phyloP scores from a whole-genome alignment of 768 basidiomycete species.

The Phaeolepiota aurea region DNA sequence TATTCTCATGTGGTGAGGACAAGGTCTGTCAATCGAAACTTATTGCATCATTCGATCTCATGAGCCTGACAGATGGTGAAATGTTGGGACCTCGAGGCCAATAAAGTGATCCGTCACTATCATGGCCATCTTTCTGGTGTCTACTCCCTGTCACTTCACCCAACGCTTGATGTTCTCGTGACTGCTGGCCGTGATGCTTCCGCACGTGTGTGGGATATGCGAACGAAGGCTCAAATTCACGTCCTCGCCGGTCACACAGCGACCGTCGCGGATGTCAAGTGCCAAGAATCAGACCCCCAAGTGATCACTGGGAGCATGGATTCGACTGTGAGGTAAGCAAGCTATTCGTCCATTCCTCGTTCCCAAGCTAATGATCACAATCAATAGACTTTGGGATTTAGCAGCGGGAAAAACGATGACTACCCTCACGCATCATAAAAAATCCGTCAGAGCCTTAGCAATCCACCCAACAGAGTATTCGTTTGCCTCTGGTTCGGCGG shows the following conservation, averaged over 20 bases:
- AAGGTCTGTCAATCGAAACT: conserved; percentile 47
- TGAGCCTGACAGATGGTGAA: conserved; percentile 80
- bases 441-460: conserved; percentile 88
- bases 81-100: conserved; percentile 98
- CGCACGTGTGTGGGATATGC: conserved; percentile 99
- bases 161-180: conserved; percentile 91
- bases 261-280: conserved; percentile 93
- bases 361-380: neutral
- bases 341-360: conserved; percentile 3
- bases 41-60: conserved; percentile 1
- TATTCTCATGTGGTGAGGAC: conserved; percentile 97
- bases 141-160: conserved; percentile 88
- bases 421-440: conserved; percentile 99
- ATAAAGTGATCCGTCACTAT: conserved; percentile 98
- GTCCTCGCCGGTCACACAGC: conserved; percentile 90
- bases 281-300: conserved; percentile 95
- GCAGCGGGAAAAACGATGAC: conserved; percentile 96
- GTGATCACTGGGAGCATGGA: conserved; percentile 99
- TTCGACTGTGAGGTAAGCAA: conserved; percentile 75
- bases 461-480: conserved; percentile 96
- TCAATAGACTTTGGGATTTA: conserved; percentile 82
- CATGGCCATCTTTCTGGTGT: conserved; percentile 98
- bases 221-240: conserved; percentile 93
- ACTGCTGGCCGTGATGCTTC: conserved; percentile 95
- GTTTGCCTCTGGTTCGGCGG: conserved; percentile 91